These are phyloP conservation scores for Globisporangium irregulare DNA, from an alignment of 352 stramenopile genomes.

Conservation along the genomic window DNA sequence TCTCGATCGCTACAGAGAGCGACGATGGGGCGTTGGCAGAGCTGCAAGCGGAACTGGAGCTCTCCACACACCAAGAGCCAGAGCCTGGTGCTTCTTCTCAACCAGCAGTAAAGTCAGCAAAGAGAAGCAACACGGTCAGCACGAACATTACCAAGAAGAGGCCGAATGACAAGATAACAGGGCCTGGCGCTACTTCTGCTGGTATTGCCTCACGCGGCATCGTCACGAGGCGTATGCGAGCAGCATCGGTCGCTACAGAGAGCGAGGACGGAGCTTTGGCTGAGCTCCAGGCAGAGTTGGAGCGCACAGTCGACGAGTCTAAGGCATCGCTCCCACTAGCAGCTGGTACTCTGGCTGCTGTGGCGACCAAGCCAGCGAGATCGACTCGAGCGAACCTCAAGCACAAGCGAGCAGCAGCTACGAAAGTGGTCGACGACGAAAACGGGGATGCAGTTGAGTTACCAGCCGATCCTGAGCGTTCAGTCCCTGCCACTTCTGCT, in stretches of 20 bases:
- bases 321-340: not conserved
- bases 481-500: not conserved
- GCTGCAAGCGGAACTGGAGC: constrained; percentile 28
- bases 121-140: not conserved
- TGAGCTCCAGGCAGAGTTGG: constrained; percentile 16
- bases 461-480: constrained; percentile 9
- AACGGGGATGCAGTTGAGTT: constrained; percentile 8
- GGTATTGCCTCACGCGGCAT: constrained; percentile 10
- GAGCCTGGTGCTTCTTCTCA: constrained; percentile 5
- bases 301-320: not conserved
- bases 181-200: not conserved
- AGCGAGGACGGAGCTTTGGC: constrained; percentile 1
- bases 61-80: constrained; percentile 2
- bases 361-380: not conserved
- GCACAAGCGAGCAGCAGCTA: not conserved
- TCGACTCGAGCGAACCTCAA: not conserved
- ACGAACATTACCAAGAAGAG: not conserved
- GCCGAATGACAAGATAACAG: not conserved
- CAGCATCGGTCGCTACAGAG: constrained; percentile 6
- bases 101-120: not conserved
- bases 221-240: constrained; percentile 8
- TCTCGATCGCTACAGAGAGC: constrained; percentile 26
- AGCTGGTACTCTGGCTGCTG: not conserved
- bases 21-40: constrained; percentile 28
- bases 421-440: not conserved